phyloP scores from a whole-genome alignment of 2,329 filamentous ascomycete species.

The Ambrosiella xylebori region DNA sequence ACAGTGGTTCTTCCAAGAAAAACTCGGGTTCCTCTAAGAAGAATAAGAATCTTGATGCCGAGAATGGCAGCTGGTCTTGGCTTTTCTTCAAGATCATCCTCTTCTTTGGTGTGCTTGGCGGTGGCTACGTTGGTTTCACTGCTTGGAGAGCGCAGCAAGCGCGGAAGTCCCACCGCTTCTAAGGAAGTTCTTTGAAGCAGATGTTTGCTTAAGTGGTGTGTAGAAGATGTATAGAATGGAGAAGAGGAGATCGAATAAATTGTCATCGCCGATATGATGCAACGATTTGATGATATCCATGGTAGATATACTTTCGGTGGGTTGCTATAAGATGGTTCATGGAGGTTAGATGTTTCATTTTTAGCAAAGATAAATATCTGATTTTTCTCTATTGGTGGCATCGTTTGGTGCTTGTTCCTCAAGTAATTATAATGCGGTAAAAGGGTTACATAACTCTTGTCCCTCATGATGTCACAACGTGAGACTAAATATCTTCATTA shows the following conservation, averaged over 20 bases:
- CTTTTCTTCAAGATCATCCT: conserved; percentile 67
- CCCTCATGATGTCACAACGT: too few relatives aligned
- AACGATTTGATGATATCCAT: not conserved
- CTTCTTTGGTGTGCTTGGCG: conserved; percentile 51
- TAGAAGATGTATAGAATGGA: not conserved
- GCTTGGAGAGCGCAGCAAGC: conserved; percentile 53
- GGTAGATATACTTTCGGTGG: not conserved
- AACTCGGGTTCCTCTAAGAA: conserved; percentile 20
- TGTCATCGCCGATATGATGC: not conserved
- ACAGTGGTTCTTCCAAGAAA: conserved; percentile 20
- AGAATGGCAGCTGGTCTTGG: conserved; percentile 39
- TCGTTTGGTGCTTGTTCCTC: not conserved
- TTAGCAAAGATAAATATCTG: not conserved
- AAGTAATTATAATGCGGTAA: not conserved
- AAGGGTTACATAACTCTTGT: not conserved
- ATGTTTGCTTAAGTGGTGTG: not conserved
- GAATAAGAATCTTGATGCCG: conserved; percentile 17
- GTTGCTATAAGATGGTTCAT: not conserved
- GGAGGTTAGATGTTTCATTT: not conserved
- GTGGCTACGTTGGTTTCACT: conserved; percentile 73
- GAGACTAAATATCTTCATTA: too few relatives aligned
- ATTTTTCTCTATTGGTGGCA: not conserved
- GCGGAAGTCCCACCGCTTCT: conserved; percentile 40
- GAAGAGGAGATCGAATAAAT: not conserved
- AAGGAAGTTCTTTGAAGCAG: conserved; percentile 27